Conservation (phyloP, 2,329 filamentous ascomycete species). For the Epichloe glyceriae region DNA sequence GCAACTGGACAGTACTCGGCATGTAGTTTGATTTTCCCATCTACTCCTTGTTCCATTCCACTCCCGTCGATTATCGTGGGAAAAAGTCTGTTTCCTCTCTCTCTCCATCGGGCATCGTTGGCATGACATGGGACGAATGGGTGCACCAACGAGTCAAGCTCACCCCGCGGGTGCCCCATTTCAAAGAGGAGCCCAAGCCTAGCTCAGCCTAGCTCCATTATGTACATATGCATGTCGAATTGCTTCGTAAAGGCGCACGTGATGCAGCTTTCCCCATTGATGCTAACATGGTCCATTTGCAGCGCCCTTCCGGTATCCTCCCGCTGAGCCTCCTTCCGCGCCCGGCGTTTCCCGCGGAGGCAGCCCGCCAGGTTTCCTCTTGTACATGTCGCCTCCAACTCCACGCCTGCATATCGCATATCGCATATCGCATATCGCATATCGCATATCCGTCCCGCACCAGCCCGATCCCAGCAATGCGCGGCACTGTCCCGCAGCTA, state of each 20-base stretch:
- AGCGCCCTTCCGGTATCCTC: neutral
- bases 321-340: neutral
- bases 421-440: neutral
- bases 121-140: neutral
- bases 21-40: too few species aligned
- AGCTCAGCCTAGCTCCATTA: too few species aligned
- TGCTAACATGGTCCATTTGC: too few species aligned
- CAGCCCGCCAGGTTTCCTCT: neutral
- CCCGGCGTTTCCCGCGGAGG: neutral
- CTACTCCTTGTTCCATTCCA: too few species aligned
- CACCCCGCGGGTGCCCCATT: neutral
- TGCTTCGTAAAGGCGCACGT: too few species aligned
- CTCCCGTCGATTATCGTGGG: too few species aligned
- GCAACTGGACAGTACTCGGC: too few species aligned
- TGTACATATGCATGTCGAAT: too few species aligned
- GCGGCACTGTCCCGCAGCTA: constrained; percentile 6
- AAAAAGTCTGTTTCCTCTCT: too few species aligned
- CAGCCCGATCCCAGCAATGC: constrained; percentile 4
- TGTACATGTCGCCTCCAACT: too few species aligned
- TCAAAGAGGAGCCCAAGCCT: neutral
- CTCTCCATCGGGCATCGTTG: neutral
- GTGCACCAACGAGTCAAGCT: neutral
- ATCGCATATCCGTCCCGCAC: neutral
- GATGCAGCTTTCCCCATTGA: too few species aligned
- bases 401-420: too few species aligned